Evolutionary conservation across 805 yeast species (phyloP), one percentile per base, ranked within the genome.

Genomic region (Tetrapisispora phaffii): DNA sequence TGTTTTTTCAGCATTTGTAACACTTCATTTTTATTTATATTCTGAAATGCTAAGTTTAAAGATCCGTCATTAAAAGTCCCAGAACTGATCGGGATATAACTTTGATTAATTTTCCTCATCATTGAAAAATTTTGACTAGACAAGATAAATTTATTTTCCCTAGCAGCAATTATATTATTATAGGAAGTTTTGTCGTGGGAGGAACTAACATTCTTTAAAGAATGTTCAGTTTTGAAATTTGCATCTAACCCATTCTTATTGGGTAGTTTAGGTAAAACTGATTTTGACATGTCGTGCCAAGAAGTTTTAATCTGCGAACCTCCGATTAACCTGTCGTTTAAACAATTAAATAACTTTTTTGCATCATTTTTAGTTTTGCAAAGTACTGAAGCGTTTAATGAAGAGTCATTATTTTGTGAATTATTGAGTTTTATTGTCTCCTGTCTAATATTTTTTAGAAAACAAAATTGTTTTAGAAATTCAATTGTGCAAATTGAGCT

Each of bases 311-410:
- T 49, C 7, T 52, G 44, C 23, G 53, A 50, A 28, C 63, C 65
- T 8, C 65, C 66, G 19, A 63, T 49, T 26, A 62, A 45, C 38
- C 55, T 55, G 13, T 51, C 50, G 35, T 60, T 52, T 23, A 63
- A 35, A 7, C 48, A 50, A 3, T 44, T 47, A 34, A 51, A 53
- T 16, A 60, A 41, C 32, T 51, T 50, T 12, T 41, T 44, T 8
- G 63, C 57, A 40, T 58, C 58, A 0, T 46, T 42, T 23, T 49
- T 53, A 10, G 52, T 49, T 17, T 44, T 45, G 42, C 60, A 60
- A 22, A 41, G 48, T n/a, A 58, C 49, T 35, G 46, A 47, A 2
- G 64, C 68, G 10, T 51, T 46, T 35, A 48, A 57, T 3, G 65
- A 53, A 12, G 51, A 50, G n/a, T 54, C 26, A 5, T 21, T 44